Evolutionary conservation across 257 asterid genomes (phyloP).

Genomic region (Buddleja alternifolia): DNA sequence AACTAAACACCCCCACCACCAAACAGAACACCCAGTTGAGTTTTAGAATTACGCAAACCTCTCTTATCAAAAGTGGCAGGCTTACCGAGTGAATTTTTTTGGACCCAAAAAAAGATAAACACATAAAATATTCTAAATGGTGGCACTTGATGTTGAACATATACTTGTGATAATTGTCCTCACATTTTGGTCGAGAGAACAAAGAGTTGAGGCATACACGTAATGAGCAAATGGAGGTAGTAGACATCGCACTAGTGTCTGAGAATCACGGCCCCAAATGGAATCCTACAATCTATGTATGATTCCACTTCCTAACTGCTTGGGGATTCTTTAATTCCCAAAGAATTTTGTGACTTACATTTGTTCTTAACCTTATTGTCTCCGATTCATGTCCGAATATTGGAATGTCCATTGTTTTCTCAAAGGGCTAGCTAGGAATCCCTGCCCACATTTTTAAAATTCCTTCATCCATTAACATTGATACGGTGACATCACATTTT

Average conservation of each 20-base stretch:
- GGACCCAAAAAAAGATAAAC: too few relatives aligned
- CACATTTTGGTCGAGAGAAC: conserved; percentile 7
- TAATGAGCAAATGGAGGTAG: conserved; percentile 38
- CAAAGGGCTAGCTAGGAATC: conserved; percentile 6
- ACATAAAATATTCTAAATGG: too few relatives aligned
- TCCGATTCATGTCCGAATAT: background rate
- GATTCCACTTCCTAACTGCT: conserved; percentile 55
- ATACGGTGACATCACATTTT: conserved; percentile 26
- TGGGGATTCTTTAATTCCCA: conserved; percentile 44
- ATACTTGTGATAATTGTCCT: background rate
- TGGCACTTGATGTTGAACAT: too few relatives aligned
- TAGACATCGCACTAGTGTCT: conserved; percentile 58
- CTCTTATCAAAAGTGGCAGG: too few relatives aligned
- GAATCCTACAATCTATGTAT: conserved; percentile 41
- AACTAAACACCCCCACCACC: too few relatives aligned
- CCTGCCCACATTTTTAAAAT: conserved; percentile 14
- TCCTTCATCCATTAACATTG: background rate
- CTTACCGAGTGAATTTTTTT: too few relatives aligned
- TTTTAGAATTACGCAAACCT: too few relatives aligned
- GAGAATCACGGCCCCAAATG: conserved; percentile 28
- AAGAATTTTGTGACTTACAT: background rate
- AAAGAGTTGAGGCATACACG: conserved; percentile 4
- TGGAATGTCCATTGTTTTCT: background rate
- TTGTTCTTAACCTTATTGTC: background rate
- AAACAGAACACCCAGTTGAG: too few relatives aligned